These are phyloP conservation scores for Suhomyces maxii DNA, from an alignment of 1,139 yeast species.

Conservation along the genomic window DNA sequence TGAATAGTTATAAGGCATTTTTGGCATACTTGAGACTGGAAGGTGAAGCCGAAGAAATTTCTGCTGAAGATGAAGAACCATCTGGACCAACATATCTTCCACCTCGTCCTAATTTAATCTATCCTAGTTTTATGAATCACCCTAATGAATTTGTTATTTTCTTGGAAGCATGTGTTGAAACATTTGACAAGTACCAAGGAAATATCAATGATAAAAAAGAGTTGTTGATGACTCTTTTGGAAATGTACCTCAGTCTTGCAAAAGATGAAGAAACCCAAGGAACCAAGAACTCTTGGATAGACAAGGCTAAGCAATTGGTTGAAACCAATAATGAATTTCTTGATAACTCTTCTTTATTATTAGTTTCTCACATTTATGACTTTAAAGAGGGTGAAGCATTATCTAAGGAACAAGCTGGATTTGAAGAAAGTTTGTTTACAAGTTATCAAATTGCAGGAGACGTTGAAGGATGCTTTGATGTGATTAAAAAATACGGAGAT, in stretches of 20 bases:
- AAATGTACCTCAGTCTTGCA: slow-evolving; percentile 71
- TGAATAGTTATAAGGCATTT: slow-evolving; percentile 74
- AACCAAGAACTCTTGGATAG: slow-evolving; percentile 52
- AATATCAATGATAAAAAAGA: slow-evolving; percentile 68
- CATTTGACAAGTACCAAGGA: slow-evolving; percentile 77
- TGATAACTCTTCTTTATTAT: slow-evolving; percentile 60
- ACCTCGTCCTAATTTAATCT: slow-evolving; percentile 85
- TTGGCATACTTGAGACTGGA: slow-evolving; percentile 51
- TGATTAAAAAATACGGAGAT: slow-evolving; percentile 61
- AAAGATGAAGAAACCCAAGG: slow-evolving; percentile 29
- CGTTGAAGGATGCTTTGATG: slow-evolving; percentile 54
- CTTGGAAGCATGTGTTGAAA: slow-evolving; percentile 84
- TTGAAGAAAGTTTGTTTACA: slow-evolving; percentile 65
- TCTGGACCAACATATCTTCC: slow-evolving; percentile 77
- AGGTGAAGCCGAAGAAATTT: slow-evolving; percentile 1
- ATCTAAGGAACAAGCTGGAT: slow-evolving; percentile 43
- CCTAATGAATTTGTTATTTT: slow-evolving; percentile 92
- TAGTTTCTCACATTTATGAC: slow-evolving; percentile 66
- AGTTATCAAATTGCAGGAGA: slow-evolving; percentile 61
- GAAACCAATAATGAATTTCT: slow-evolving; percentile 41
- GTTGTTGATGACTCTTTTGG: slow-evolving; percentile 74
- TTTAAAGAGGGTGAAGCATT: slow-evolving; percentile 50
- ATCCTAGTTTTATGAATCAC: slow-evolving; percentile 79
- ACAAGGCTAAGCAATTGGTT: slow-evolving; percentile 60
- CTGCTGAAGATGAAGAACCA: not conserved